phyloP scores from a whole-genome alignment of 306 rosid genomes.

The Castanopsis chinensis region DNA sequence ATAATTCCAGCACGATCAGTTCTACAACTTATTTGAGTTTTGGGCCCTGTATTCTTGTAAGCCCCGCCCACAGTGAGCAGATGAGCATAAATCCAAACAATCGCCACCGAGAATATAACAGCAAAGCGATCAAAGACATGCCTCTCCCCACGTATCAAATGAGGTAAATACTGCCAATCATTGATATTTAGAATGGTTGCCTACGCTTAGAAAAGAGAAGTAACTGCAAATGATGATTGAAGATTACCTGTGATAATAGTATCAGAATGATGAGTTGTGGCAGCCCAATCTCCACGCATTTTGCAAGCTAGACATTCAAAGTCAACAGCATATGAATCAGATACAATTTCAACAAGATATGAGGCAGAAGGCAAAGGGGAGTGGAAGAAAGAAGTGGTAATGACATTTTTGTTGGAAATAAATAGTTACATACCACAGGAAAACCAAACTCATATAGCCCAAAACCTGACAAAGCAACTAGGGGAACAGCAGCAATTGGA shows the following conservation, averaged over 20 bases:
- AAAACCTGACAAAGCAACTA: conserved; percentile 87
- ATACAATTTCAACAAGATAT: background rate
- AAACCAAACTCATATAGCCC: conserved; percentile 85
- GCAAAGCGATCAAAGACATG: conserved; percentile 74
- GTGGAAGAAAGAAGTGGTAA: background rate
- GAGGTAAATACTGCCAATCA: conserved; percentile 73
- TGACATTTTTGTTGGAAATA: background rate
- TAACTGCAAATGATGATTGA: background rate
- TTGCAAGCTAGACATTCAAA: conserved; percentile 60
- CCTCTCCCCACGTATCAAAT: conserved; percentile 51
- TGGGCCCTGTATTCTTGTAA: conserved; percentile 51
- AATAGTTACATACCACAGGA: conserved; percentile 65
- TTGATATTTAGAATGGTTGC: background rate
- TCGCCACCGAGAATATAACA: conserved; percentile 68
- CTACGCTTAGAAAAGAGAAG: conserved; percentile 1
- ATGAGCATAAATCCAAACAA: conserved; percentile 89
- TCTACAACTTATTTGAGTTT: conserved; percentile 74
- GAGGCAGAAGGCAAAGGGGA: background rate
- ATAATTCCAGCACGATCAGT: conserved; percentile 93
- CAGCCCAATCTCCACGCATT: conserved; percentile 91
- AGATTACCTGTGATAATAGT: conserved; percentile 76
- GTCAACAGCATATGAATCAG: conserved; percentile 5
- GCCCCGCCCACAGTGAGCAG: conserved; percentile 91
- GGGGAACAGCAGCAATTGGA: conserved; percentile 86
- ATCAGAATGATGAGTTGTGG: conserved; percentile 73